Percentiles rank a stretch among this genome's conserved stretches.
Evolutionary conservation across 257 asterid species (phyloP).

Genomic region (Solanum sejunctum): DNA sequence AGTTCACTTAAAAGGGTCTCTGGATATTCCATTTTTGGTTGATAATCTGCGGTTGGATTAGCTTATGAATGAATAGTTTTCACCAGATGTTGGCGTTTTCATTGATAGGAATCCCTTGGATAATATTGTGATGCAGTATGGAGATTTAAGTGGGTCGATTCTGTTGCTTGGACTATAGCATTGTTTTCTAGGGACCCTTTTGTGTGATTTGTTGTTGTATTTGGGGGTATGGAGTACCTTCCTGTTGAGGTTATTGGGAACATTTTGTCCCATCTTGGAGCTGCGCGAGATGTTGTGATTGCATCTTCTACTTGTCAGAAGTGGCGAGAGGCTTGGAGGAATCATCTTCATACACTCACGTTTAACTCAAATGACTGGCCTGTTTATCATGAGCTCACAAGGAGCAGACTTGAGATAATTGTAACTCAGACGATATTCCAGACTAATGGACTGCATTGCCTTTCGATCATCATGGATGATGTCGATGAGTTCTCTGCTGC

Average conservation of each 20-base stretch:
- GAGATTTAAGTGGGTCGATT: slow-evolving; percentile 2
- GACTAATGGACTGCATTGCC: slow-evolving; percentile 56
- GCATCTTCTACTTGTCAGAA: slow-evolving; percentile 82
- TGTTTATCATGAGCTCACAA: slow-evolving; percentile 49
- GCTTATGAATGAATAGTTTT: background rate
- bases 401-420: slow-evolving; percentile 58
- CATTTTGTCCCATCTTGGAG: slow-evolving; percentile 63
- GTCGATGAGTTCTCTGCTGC: slow-evolving; percentile 82
- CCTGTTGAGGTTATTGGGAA: slow-evolving; percentile 93
- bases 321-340: slow-evolving; percentile 78
- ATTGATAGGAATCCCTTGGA: slow-evolving; percentile 1
- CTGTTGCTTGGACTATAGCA: slow-evolving; percentile 12
- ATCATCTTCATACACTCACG: slow-evolving; percentile 62
- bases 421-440: slow-evolving; percentile 73
- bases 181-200: background rate
- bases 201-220: background rate
- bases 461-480: slow-evolving; percentile 68
- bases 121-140: slow-evolving; percentile 3
- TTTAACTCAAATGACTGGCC: slow-evolving; percentile 84
- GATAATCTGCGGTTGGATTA: slow-evolving; percentile 7
- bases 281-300: slow-evolving; percentile 75
- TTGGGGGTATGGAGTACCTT: slow-evolving; percentile 53
- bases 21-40: slow-evolving; percentile 5
- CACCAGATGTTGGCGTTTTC: slow-evolving; percentile 10
- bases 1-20: background rate